Percentiles rank a stretch among this genome's conserved stretches.
phyloP scores from a whole-genome alignment of 768 basidiomycete genomes.

The Dacryopinax primogenitus region DNA sequence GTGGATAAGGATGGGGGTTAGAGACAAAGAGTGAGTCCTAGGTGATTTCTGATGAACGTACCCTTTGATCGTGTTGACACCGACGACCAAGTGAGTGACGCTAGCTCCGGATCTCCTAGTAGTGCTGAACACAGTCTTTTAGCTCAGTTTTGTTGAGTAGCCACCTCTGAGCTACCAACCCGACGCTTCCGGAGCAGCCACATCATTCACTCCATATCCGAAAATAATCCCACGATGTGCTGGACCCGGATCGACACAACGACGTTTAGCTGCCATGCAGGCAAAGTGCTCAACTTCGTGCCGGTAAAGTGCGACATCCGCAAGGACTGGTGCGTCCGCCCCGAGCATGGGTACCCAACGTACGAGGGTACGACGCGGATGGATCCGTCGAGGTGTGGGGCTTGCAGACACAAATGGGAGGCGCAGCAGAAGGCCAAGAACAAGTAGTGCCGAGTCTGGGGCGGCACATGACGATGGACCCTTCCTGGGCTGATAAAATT shows the following conservation, averaged over 20 bases:
- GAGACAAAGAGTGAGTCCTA: neutral
- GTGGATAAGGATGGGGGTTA: neutral
- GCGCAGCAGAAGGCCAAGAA: too few relatives aligned
- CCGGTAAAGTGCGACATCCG: conserved; percentile 8
- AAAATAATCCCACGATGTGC: neutral
- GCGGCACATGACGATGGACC: too few relatives aligned
- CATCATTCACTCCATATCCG: neutral
- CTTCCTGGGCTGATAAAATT: too few relatives aligned
- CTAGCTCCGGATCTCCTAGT: too few relatives aligned
- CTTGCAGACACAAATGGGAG: neutral
- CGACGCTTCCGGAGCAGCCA: neutral
- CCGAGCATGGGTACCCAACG: neutral
- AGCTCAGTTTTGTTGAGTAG: too few relatives aligned
- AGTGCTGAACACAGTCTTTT: too few relatives aligned
- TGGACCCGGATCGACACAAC: neutral
- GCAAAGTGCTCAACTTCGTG: neutral
- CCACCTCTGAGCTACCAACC: neutral
- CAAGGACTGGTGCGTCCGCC: conserved; percentile 6
- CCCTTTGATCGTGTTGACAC: neutral
- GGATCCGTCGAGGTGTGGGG: neutral
- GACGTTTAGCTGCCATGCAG: conserved; percentile 6
- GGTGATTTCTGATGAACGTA: conserved; percentile 2
- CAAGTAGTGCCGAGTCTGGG: too few relatives aligned
- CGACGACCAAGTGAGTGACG: too few relatives aligned
- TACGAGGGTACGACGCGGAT: neutral